These are phyloP conservation scores for Penicillium sp. DNA, from an alignment of 2,329 filamentous ascomycete species.

Conservation along the genomic window DNA sequence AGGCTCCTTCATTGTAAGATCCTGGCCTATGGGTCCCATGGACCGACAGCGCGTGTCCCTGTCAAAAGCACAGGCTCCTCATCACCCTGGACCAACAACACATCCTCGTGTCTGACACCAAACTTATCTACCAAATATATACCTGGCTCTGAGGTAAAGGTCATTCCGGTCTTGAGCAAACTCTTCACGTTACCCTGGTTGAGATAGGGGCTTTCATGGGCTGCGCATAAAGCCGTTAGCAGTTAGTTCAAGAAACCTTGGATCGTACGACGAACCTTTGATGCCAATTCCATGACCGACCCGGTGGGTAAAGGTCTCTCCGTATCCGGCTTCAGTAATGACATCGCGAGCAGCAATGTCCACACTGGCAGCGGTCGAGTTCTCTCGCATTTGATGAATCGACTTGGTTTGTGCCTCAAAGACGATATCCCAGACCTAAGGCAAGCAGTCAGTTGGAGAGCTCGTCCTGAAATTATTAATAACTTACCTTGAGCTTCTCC, in stretches of 20 bases:
- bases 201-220: constrained; percentile 65
- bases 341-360: constrained; percentile 62
- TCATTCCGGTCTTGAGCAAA: constrained; percentile 58
- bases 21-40: constrained; percentile 52
- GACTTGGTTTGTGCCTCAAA: constrained; percentile 63
- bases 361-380: constrained; percentile 59
- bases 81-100: constrained; percentile 58
- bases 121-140: constrained; percentile 63
- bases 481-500: constrained; percentile 50
- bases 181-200: constrained; percentile 60
- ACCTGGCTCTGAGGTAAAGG: constrained; percentile 65
- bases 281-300: constrained; percentile 67
- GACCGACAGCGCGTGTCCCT: constrained; percentile 52
- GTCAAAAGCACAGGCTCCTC: constrained; percentile 59
- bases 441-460: background rate
- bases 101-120: constrained; percentile 60
- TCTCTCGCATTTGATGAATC: constrained; percentile 51
- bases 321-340: constrained; percentile 61
- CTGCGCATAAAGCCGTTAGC: constrained; percentile 4
- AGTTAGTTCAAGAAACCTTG: background rate
- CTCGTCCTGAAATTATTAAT: background rate
- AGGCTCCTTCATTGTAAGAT: background rate
- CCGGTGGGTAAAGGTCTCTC: constrained; percentile 61
- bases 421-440: constrained; percentile 60
- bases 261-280: constrained; percentile 45